Base-by-base conservation (phyloP, 176 grass and related monocot genomes). In the Chloris gayana region DNA sequence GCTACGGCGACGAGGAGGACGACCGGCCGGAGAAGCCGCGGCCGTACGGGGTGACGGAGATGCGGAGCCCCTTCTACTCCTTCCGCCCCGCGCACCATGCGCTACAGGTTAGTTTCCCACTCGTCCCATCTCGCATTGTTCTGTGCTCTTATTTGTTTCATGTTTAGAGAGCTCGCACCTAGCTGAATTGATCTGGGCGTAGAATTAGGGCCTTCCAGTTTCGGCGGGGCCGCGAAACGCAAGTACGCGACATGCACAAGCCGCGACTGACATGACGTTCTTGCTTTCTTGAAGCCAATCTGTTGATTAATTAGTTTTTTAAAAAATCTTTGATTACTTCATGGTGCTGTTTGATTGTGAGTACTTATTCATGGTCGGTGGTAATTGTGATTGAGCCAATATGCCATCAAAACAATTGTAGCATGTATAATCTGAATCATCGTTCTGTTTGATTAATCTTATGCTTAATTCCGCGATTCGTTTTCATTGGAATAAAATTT, bases 11-110 rank as follows among this genome's bases (percentile, higher is more conserved):
- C 34, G 89, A 82, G 50, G 89, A 98, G 25, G 92, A 94, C 29
- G 96, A 95, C 67, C 74, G 92, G 75, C 88, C 90, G 76, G 96
- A 99, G 88, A 99, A 99, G 88, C 96, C 96, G 26, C 92, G 92
- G 24, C 74, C 38, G 62, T 99, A 93, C 59, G 96, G 92, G 35
- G 84, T 99, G 74, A 99, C 92, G 33, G 96, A 99, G 92, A 95
- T 99, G 90, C 86, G 92, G 73, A 90, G 86, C 74, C 90, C 92
- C 53, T 74, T 80, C 83, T 91, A 98, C 86, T 78, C 85, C 73
- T 91, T 93, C 79, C 84, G 85, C 62, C 80, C 84, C 87, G 68
- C 80, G 17, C 70, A 79, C 72, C 79, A 87, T 54, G 90, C 80
- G 49, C 82, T 99, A 22, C 86, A 93, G 95, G 92, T 98, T n/a